Evolutionary conservation across 768 basidiomycete species (phyloP).

Genomic region (Rhodotorula toruloides): DNA sequence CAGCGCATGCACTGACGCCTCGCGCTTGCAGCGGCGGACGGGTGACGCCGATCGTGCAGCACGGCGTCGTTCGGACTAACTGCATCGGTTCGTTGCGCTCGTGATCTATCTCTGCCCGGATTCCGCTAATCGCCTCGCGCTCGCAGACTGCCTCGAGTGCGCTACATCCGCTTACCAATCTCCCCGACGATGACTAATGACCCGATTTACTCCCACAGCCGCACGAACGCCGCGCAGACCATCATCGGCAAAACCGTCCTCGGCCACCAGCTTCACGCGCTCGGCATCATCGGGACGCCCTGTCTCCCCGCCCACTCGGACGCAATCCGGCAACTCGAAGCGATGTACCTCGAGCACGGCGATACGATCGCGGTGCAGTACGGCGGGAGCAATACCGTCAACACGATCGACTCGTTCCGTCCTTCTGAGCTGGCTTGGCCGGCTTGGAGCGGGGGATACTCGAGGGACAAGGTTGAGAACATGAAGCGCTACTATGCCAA

Average conservation of each 20-base stretch:
- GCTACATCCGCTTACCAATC: neutral
- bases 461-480: conserved; percentile 91
- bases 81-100: conserved; percentile 58
- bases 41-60: conserved; percentile 63
- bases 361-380: conserved; percentile 82
- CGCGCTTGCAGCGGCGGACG: neutral
- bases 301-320: conserved; percentile 87
- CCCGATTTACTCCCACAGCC: conserved; percentile 38
- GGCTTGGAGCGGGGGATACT: conserved; percentile 89
- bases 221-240: conserved; percentile 94
- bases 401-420: conserved; percentile 90
- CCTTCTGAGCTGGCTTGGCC: conserved; percentile 46
- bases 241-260: conserved; percentile 91
- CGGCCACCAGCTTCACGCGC: conserved; percentile 89
- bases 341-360: conserved; percentile 92
- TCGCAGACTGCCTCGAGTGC: conserved; percentile 62
- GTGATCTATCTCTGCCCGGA: neutral
- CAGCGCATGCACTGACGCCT: too few species aligned
- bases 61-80: conserved; percentile 86
- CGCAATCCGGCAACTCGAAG: conserved; percentile 91
- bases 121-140: accelerated
- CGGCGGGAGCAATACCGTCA: conserved; percentile 91
- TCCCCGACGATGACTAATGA: neutral
- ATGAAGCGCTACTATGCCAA: conserved; percentile 92
- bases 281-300: conserved; percentile 80